Base-by-base conservation (phyloP, 2,329 filamentous ascomycete genomes). In the Tricladium varicosporioides region DNA sequence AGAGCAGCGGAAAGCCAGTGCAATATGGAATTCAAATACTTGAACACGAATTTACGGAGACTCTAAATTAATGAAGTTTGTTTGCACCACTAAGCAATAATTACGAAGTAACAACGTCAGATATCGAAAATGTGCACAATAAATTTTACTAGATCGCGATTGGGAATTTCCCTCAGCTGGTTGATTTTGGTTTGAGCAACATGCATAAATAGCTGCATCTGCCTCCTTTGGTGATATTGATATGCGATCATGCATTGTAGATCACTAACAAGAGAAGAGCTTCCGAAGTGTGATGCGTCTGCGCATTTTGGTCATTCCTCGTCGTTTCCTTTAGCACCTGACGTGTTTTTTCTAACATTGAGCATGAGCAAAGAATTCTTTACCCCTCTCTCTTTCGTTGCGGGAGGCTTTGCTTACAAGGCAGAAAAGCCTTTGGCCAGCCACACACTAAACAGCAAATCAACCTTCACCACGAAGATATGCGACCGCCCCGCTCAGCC, bases 391-490 rank as follows among this genome's bases (percentile, higher is more conserved):
- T 40, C 36, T 40, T 42, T 56, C 33, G 48, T n/a, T 43, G 18
- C 42, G 10, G 9, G n/a, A 2, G 31, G 48, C 32, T 13, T 5
- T 22, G 32, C 33, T 40, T 15, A 40, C 31, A 51, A 15, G 3
- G 32, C 48, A 51, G 48, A 15, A 18, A 15, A 18, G 48, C 33
- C 16, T 16, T 40, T 51, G 48, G 42, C 51, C 43, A 53, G 51
- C 19, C 42, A 48, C 19, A 11, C 11, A 36, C 19, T 43, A 33
- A 53, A 51, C 48, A 51, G 16, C 31, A 50, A 22, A 33, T 50
- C 31, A 33, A 15, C 48, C 40, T 51, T 15, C 32, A n/a, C 16
- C 1, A 51, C 16, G 7, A 42, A 50, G 14, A 18, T 19, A 27
- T 27, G 22, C 22, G 22, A 7, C 22, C 22, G 19, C n/a, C 31